Evolutionary conservation across 2,329 filamentous ascomycete genomes (phyloP), one percentile per base, ranked within the genome.

Genomic region (Claviceps citrina): DNA sequence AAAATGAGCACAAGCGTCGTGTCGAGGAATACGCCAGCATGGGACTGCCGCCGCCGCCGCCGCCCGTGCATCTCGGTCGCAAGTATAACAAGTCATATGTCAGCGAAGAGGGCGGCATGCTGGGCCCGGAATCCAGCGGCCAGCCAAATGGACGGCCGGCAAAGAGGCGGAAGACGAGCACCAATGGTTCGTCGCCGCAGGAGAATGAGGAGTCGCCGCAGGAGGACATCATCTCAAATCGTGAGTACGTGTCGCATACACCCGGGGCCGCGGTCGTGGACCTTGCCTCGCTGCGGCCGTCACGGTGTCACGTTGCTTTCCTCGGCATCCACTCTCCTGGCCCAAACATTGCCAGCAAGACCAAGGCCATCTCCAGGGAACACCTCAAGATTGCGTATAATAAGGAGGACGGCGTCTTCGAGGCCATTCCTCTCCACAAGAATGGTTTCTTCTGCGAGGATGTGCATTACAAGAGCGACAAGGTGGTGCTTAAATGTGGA

Each of bases 341-440:
- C 2, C 71, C 71, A 5, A 65, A 73, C 36, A 73, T 75, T 44
- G 71, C 74, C 3, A 65, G 58, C 44, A 74, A 71, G 46, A 83
- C 81, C 38, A 82, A 81, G 52, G 73, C 71, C 38, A 86, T 87
- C 40, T 87, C 82, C 3, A 68, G 81, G 44, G 66, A 80, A 49
- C 83, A 89, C 55, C 64, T 84, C 36, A 78, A 76, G 50, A 84
- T 89, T 48, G 65, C 71, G 35, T 87, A 78, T 59, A 81, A 82
- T 50, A 66, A 71, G 45, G 63, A 73, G 10, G 66, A 66, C 31
- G 66, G 73, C 16, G 63, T 73, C 6, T 87, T 84, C 51, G 74
- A 84, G 52, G 73, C 81, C 35, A 65, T 68, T 19, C 67, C 70
- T 0, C 50, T 76, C 7, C 71, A 76, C 47, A 68, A 66, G 46